Base-by-base conservation (phyloP, 2,329 filamentous ascomycete species). In the Paracamarosporium sp. region DNA sequence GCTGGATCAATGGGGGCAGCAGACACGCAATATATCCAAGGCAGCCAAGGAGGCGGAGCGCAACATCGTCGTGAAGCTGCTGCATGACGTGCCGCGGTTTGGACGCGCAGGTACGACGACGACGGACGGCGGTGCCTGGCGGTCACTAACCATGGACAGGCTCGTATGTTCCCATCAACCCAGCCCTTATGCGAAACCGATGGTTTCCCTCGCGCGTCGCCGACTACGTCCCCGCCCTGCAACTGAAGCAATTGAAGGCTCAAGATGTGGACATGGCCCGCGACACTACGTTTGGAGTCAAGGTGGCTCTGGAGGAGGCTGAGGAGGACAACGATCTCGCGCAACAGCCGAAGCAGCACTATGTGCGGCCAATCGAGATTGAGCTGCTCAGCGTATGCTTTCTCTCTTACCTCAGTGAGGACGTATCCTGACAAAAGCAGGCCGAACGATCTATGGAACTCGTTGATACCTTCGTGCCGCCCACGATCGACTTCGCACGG, bases 171-270 rank as follows among this genome's bases (percentile, higher is more conserved):
- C 81, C 83, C 30, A 76, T 86, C 40, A 71, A 80, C n/a, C 71
- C 76, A 15, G 81, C 84, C 22, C 74, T 78, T 35, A 86, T 87
- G 83, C 79, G 85, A 61, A 85, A 85, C 67, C 71, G 74, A 53
- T 85, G 80, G 80, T 85, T 82, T 62, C 84, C 83, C 3, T 70
- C 70, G 41, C 74, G 78, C 56, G 74, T 81, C 60, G 85, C 84
- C 60, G 78, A 82, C 67, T 86, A 87, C 71, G 75, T 85, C 22
- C 79, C 82, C 44, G 63, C 69, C 33, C 67, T 71, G 36, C 79
- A 83, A 59, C 57, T 81, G 44, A 78, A 80, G 66, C 71, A 79
- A 55, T 67, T 85, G 38, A 78, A 78, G 57, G 62, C 75, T 4
- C 78, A 79, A 60, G 79, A 82, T 27, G 72, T 80, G 12, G 63